These are phyloP conservation scores for Angomonas desouzai DNA, from an alignment of 208 protist species.

Conservation along the genomic window DNA sequence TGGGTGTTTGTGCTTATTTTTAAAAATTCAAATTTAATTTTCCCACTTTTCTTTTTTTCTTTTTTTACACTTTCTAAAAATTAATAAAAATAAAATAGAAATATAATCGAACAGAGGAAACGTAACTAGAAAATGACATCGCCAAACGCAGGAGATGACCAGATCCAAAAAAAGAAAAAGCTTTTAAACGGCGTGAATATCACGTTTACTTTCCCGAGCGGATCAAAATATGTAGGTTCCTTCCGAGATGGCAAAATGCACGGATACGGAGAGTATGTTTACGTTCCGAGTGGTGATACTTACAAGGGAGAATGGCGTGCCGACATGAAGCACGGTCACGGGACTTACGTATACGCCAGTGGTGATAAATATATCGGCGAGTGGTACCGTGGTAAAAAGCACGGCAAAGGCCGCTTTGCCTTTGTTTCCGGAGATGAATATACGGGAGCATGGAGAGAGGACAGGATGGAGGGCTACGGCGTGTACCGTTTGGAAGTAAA, in stretches of 20 bases:
- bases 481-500: conserved; percentile 36
- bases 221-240: conserved; percentile 47
- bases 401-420: conserved; percentile 45
- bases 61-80: conserved; percentile 2
- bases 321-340: conserved; percentile 66
- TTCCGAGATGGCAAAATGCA: conserved; percentile 54
- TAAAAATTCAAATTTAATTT: too few species aligned
- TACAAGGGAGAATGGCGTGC: conserved; percentile 68
- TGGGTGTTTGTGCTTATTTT: too few species aligned
- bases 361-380: conserved; percentile 58
- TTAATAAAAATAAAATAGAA: neutral
- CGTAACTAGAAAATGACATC: neutral
- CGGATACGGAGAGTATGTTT: conserved; percentile 58
- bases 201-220: conserved; percentile 46
- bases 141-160: neutral
- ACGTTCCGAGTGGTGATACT: conserved; percentile 37
- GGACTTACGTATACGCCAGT: conserved; percentile 53
- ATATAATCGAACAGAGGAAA: neutral
- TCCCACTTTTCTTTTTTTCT: conserved; percentile 15
- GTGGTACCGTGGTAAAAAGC: conserved; percentile 71
- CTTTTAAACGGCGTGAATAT: conserved; percentile 45
- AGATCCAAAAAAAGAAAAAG: conserved; percentile 39
- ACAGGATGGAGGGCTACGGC: conserved; percentile 62
- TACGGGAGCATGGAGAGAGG: conserved; percentile 44
- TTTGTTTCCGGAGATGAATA: conserved; percentile 65